Conservation (phyloP, 2,329 filamentous ascomycete species). For the Sporothrix inflata region DNA sequence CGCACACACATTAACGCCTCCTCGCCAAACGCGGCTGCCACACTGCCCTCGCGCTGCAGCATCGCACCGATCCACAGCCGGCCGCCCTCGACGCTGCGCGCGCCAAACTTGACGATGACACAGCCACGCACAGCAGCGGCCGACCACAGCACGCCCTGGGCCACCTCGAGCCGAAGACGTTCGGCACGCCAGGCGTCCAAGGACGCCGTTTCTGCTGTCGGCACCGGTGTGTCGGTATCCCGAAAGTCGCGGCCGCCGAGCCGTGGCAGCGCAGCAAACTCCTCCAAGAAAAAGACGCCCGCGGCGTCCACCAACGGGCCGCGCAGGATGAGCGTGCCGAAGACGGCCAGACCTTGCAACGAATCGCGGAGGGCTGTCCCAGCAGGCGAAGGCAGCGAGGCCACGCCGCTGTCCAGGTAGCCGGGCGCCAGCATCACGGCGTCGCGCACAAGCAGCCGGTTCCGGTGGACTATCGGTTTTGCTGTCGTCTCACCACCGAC, state of each 20-base stretch:
- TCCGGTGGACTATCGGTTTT: constrained; percentile 32
- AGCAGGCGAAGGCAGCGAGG: neutral
- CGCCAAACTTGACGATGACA: constrained; percentile 89
- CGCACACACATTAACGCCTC: constrained; percentile 77
- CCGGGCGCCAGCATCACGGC: constrained; percentile 65
- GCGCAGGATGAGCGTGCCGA: constrained; percentile 83
- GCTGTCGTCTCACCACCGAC: constrained; percentile 36
- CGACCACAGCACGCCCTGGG: constrained; percentile 74
- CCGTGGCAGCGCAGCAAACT: constrained; percentile 77
- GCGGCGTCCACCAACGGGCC: constrained; percentile 70
- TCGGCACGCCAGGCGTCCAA: constrained; percentile 57
- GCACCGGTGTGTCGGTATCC: constrained; percentile 47
- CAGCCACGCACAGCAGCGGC: constrained; percentile 80
- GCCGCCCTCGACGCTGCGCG: constrained; percentile 77
- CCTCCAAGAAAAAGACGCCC: constrained; percentile 73
- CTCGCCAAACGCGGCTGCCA: constrained; percentile 74
- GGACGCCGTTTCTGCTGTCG: constrained; percentile 42
- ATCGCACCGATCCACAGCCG: constrained; percentile 78
- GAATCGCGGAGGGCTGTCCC: constrained; percentile 54
- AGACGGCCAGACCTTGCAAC: constrained; percentile 75
- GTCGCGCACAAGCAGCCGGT: constrained; percentile 79
- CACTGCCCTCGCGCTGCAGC: constrained; percentile 72
- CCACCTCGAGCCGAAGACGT: constrained; percentile 62
- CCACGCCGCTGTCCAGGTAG: constrained; percentile 39
- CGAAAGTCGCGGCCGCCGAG: constrained; percentile 82